phyloP scores from a whole-genome alignment of 495 filamentous ascomycete species.

The Neurospora hispaniola region DNA sequence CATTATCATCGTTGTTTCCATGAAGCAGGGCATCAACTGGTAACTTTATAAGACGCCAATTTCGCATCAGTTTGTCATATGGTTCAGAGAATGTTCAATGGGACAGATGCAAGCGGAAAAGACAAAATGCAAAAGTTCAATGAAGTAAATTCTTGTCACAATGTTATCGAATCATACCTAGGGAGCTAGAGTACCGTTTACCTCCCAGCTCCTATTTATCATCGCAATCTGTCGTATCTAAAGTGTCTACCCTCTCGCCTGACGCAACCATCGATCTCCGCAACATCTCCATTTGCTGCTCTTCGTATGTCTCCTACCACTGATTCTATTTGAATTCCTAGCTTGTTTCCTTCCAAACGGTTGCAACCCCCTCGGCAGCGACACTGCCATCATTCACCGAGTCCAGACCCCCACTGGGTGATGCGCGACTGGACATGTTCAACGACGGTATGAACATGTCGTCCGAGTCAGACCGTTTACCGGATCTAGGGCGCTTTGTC shows the following conservation, averaged over 20 bases:
- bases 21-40: background rate
- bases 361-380: background rate
- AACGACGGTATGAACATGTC: background rate
- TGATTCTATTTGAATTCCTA: background rate
- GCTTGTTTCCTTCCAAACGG: background rate
- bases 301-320: background rate
- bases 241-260: background rate
- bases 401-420: background rate
- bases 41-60: background rate
- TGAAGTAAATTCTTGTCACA: background rate
- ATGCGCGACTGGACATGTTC: background rate
- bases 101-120: background rate
- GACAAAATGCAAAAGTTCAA: background rate
- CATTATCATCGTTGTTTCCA: background rate
- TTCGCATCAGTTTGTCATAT: background rate
- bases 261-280: background rate
- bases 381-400: background rate
- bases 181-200: background rate
- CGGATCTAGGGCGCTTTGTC: background rate
- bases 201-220: background rate
- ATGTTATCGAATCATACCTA: background rate
- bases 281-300: background rate
- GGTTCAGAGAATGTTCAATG: background rate
- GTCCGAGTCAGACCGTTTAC: background rate
- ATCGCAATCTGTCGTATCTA: background rate